A percentile compares a stretch with the other conserved stretches of the same genome.
Evolutionary conservation across 2,329 filamentous ascomycete species (phyloP).

Genomic region (Hypomyces perniciosus): DNA sequence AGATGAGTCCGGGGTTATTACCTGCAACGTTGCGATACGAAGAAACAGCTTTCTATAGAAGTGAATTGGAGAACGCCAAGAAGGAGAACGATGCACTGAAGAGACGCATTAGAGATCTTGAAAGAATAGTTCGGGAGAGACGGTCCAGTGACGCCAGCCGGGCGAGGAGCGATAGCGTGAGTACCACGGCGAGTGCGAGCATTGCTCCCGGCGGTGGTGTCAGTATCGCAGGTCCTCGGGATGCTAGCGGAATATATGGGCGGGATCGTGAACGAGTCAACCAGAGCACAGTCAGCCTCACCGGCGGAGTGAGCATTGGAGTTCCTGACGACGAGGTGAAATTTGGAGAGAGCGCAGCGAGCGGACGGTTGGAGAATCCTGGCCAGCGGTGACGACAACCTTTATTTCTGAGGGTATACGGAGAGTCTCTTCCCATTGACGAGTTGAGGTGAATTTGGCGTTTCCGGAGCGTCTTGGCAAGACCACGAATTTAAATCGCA

Average conservation of each 20-base stretch:
- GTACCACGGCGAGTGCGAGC: conserved; percentile 46
- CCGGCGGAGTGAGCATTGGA: conserved; percentile 44
- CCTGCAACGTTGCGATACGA: conserved; percentile 56
- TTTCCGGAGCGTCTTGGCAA: background rate
- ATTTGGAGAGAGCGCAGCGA: conserved; percentile 58
- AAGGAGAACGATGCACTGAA: conserved; percentile 59
- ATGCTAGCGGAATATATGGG: conserved; percentile 22
- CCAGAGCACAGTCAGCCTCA: conserved; percentile 41
- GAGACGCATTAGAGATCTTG: conserved; percentile 55
- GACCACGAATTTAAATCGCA: background rate
- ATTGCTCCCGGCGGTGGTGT: conserved; percentile 32
- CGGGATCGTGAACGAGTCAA: conserved; percentile 39
- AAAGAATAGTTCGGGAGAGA: conserved; percentile 47
- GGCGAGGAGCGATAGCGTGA: conserved; percentile 46
- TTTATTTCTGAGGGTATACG: background rate
- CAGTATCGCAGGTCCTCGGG: conserved; percentile 42
- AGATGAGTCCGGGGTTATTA: conserved; percentile 49
- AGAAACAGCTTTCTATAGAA: conserved; percentile 53
- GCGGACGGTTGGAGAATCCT: conserved; percentile 25
- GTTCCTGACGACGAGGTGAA: conserved; percentile 55
- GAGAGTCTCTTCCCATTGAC: background rate
- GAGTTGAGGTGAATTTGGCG: conserved; percentile 1
- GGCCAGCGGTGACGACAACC: conserved; percentile 1
- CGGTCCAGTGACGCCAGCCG: conserved; percentile 42
- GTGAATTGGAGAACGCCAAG: conserved; percentile 56